phyloP scores from a whole-genome alignment of 345 rosid species.

The Dimocarpus longan region DNA sequence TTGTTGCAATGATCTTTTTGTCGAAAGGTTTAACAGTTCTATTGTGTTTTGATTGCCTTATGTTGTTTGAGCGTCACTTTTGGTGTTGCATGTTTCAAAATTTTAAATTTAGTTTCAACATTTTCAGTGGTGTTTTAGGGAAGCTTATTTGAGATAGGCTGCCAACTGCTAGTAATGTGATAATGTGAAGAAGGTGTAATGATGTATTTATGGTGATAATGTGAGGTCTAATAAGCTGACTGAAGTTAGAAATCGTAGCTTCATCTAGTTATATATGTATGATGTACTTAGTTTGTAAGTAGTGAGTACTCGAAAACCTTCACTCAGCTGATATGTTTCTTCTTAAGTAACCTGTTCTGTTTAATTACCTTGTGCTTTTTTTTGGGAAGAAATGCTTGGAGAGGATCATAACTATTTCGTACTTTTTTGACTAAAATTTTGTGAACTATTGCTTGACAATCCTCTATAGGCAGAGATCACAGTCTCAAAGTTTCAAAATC shows the following conservation, averaged over 20 bases:
- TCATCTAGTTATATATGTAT: neutral
- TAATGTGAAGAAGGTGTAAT: neutral
- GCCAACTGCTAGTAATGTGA: too few relatives aligned
- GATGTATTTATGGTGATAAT: neutral
- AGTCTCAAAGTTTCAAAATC: slow-evolving; percentile 82
- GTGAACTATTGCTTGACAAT: neutral
- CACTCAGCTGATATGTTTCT: neutral
- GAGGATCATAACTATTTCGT: neutral
- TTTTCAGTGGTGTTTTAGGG: neutral
- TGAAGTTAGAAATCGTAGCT: neutral
- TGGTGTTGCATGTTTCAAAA: neutral
- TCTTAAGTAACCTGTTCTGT: neutral
- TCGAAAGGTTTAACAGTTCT: neutral
- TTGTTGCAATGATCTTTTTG: neutral
- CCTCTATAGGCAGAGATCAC: slow-evolving; percentile 69
- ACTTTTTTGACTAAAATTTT: neutral
- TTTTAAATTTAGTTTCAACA: neutral
- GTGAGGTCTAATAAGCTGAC: neutral
- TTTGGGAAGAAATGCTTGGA: neutral
- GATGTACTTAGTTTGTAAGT: neutral
- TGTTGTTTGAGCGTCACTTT: neutral
- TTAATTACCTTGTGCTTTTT: neutral
- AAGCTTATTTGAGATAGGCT: neutral
- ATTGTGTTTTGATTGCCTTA: neutral
- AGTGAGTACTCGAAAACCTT: neutral